Base-by-base conservation (phyloP, 2,329 filamentous ascomycete genomes). In the Chalaropsis ovoidea region DNA sequence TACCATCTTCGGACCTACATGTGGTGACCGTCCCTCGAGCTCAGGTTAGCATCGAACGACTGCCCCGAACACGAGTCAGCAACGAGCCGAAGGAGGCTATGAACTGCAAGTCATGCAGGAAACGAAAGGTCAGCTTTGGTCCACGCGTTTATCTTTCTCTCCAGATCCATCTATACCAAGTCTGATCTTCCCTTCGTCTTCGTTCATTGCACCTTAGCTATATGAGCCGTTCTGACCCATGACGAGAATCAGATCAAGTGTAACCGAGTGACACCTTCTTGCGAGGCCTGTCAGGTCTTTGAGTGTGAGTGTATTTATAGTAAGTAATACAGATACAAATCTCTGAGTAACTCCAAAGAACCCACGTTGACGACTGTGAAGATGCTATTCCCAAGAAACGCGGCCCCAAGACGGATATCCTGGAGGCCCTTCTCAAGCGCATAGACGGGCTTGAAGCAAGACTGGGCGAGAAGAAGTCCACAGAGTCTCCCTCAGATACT, bases 71-170 rank as follows among this genome's bases (percentile, higher is more conserved):
- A 69, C 85, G 87, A 52, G 22, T 84, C 75, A 85, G 81, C 75
- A 87, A 84, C 71, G 88, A 94, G 74, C 89, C 88, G 49, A 85
- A 88, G 71, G 90, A 95, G 79, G 89, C 88, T 42, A 95, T 95
- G 90, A 95, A 95, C 75, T 95, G 90, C 84, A 95, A 95, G 76
- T 94, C 89, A 66, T 95, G 90, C 79, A 84, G 90, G 70, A 95
- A 95, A 77, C 82, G 90, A 77, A 95, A 95, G 86, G 90, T 93
- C 76, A 61, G 78, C 70, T 65, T 19, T 4, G 19, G 27, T 43
- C 35, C 41, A 42, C 56, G 15, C 10, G 15, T 52, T 27, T 52
- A 3, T 10, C 2, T 27, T 27, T 6, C 35, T 10, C 35, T 10
- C 8, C 5, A 39, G 35, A 39, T 39, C 4, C 1, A 39, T 39